phyloP scores from a whole-genome alignment of 768 basidiomycete species.

The Clitopilus passeckerianus region DNA sequence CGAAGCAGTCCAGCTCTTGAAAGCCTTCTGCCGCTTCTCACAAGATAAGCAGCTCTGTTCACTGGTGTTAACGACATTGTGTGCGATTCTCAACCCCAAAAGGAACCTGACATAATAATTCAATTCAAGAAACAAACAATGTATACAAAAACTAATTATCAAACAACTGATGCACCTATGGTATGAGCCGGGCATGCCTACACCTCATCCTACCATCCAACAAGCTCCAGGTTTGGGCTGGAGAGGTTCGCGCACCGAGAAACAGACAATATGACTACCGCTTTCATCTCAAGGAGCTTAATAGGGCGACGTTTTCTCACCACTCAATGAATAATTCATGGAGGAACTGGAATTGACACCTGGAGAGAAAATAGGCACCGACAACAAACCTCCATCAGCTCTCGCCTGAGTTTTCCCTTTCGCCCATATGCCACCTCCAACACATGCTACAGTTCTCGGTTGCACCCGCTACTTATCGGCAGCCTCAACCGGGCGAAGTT shows the following conservation, averaged over 20 bases:
- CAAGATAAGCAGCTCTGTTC: not conserved
- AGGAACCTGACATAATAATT: no score
- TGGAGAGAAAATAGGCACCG: not conserved
- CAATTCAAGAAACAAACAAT: no score
- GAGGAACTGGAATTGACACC: conserved; percentile 21
- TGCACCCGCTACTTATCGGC: conserved; percentile 44
- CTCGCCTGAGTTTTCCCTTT: conserved; percentile 64
- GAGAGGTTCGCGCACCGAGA: conserved; percentile 43
- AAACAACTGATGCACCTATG: no score
- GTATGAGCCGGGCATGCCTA: no score
- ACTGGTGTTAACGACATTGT: not conserved
- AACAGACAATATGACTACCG: conserved; percentile 49
- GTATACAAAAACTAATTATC: no score
- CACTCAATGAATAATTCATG: conserved; percentile 44
- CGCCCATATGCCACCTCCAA: conserved; percentile 76
- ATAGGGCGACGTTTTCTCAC: conserved; percentile 57
- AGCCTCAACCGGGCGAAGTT: conserved; percentile 41
- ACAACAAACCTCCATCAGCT: conserved; percentile 56
- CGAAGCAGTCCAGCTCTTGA: not conserved
- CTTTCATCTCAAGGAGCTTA: conserved; percentile 56
- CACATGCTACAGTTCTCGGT: conserved; percentile 48
- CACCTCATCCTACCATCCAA: no score
- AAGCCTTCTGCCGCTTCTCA: not conserved
- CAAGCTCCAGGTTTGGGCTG: no score
- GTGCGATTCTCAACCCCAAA: no score